Conservation (phyloP, 768 basidiomycete species). For the Tricholoma sp. region DNA sequence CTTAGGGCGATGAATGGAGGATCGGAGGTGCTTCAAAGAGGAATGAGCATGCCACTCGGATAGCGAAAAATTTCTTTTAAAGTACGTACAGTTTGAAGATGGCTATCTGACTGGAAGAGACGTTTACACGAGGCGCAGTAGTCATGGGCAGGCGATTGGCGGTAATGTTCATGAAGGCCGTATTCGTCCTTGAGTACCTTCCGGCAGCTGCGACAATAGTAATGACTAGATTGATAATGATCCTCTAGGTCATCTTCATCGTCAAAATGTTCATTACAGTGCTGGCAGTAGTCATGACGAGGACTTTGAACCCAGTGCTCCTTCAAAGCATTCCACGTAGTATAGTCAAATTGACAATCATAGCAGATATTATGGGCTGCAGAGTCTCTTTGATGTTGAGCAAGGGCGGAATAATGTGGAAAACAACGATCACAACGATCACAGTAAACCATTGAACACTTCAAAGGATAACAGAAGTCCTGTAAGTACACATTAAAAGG, state of each 20-base stretch:
- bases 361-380: slow-evolving; percentile 39
- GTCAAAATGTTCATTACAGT: slow-evolving; percentile 41
- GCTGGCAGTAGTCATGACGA: slow-evolving; percentile 46
- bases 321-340: slow-evolving; percentile 27
- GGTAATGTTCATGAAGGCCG: slow-evolving; percentile 44
- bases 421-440: slow-evolving; percentile 37
- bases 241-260: slow-evolving; percentile 24
- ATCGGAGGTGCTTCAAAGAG: slow-evolving; percentile 41
- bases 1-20: slow-evolving; percentile 42
- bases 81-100: slow-evolving; percentile 23
- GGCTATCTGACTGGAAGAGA: slow-evolving; percentile 35
- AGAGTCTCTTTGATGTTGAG: slow-evolving; percentile 32
- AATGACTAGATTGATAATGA: slow-evolving; percentile 38
- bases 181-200: slow-evolving; percentile 33
- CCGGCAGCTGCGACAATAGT: slow-evolving; percentile 37
- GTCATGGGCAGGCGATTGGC: slow-evolving; percentile 33
- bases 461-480: no score
- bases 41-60: not conserved
- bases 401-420: slow-evolving; percentile 16
- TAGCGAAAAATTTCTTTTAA: not conserved
- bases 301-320: slow-evolving; percentile 51
- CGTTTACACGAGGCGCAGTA: slow-evolving; percentile 44
- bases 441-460: slow-evolving; percentile 27
- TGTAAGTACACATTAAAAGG: no score
- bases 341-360: slow-evolving; percentile 43